Base-by-base conservation (phyloP, 495 filamentous ascomycete species). In the Aspergillus diversus region DNA sequence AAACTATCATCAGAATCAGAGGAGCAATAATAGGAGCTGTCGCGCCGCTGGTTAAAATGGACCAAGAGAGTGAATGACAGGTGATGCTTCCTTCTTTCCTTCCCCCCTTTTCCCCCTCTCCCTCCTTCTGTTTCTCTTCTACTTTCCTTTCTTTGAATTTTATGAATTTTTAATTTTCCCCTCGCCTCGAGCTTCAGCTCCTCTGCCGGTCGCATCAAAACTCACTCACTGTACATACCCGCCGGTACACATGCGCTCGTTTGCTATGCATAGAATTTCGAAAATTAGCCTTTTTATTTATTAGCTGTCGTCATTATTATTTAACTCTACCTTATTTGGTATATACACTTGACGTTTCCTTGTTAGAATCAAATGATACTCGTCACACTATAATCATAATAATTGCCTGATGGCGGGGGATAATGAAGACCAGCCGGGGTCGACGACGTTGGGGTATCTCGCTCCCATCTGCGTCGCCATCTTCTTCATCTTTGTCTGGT, bases 381-480 rank as follows among this genome's bases (percentile, higher is more conserved):
- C 21, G 21, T 27, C 11, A 43, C 39, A 6, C 11, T 43, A 43
- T 43, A 43, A 43, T 27, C 21, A 27, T 21, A 11, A 1, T 31
- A 27, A 31, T 50, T 27, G 9, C 15, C 1, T 50, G 5, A 64
- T 64, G 63, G 32, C 56, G 46, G 39, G 60, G 27, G 34, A 43
- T 11, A 17, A 21, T 7, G 15, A 54, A 27, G 13, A 57, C 42
- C 16, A 51, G 27, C 60, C 53, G 9, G 59, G 55, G 5, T 47
- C 59, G 3, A 55, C 59, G 6, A 48, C 60, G 27, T 42, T 66
- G 49, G 64, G 64, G 46, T 66, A 62, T 35, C 33, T 66, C 8
- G 64, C 64, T 9, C 64, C 64, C n/a, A 54, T 66, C 54, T 66
- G 64, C 50, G 58, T 66, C n/a, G 59, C 64, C 31, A 39, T 66